These are phyloP conservation scores for Trichoderma afroharzianum DNA, from an alignment of 2,329 filamentous ascomycete genomes.

Conservation along the genomic window DNA sequence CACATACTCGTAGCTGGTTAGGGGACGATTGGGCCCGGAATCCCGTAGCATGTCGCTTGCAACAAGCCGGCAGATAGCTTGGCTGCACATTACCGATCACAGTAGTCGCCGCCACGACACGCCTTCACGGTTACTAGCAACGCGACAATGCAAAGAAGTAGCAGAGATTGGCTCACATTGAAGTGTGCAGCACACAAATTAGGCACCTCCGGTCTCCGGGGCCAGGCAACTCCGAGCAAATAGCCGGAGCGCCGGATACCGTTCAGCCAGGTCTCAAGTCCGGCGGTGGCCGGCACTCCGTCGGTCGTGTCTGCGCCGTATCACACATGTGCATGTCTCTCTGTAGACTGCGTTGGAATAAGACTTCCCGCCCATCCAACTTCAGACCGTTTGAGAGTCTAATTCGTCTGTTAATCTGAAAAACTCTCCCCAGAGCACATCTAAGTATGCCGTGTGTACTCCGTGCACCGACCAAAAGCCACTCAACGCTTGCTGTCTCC, in stretches of 20 bases:
- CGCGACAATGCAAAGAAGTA: background rate
- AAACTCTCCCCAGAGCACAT: background rate
- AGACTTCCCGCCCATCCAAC: background rate
- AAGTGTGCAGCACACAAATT: background rate
- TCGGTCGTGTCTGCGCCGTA: background rate
- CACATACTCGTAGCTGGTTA: background rate
- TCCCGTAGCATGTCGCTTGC: background rate
- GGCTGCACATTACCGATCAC: background rate
- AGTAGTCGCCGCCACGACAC: constrained; percentile 2
- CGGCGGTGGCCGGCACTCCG: constrained; percentile 9
- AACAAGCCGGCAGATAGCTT: background rate
- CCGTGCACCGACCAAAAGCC: background rate
- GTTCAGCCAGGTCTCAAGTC: constrained; percentile 2
- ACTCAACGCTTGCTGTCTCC: background rate
- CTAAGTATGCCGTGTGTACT: background rate
- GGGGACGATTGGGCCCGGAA: background rate
- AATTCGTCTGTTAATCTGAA: background rate
- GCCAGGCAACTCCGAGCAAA: constrained; percentile 10
- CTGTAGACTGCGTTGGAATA: background rate
- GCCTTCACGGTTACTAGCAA: background rate
- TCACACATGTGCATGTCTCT: background rate
- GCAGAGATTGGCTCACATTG: background rate
- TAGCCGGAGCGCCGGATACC: constrained; percentile 13
- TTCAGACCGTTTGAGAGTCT: background rate
- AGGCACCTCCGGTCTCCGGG: constrained; percentile 5